phyloP scores from a whole-genome alignment of 352 stramenopile genomes.

The Pilasporangium apinafurcum region DNA sequence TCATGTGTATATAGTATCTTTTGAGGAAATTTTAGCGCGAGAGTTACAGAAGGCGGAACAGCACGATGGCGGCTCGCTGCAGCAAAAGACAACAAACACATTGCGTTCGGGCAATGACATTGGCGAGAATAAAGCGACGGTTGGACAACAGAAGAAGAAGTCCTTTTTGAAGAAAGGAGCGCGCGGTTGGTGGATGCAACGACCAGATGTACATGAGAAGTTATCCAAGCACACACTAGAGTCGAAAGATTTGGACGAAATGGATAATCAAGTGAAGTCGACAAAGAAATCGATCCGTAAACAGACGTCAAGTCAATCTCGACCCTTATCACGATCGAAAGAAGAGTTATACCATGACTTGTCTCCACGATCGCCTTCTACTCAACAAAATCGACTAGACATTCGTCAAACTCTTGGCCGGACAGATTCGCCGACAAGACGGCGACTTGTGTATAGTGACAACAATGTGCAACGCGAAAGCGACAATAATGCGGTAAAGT shows the following conservation, averaged over 20 bases:
- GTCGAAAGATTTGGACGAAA: conserved; percentile 32
- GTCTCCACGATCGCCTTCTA: too few relatives aligned
- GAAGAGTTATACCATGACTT: too few relatives aligned
- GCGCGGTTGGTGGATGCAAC: conserved; percentile 83
- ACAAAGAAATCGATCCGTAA: conserved; percentile 6
- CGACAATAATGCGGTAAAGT: too few relatives aligned
- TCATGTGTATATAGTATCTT: conserved; percentile 26
- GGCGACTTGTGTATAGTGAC: neutral
- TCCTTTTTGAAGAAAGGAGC: conserved; percentile 69
- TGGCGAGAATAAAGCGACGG: neutral
- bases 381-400: too few relatives aligned
- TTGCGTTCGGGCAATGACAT: neutral
- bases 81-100: neutral
- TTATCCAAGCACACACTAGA: conserved; percentile 52
- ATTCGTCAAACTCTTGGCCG: too few relatives aligned
- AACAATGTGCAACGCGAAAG: neutral
- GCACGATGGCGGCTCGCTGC: neutral
- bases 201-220: conserved; percentile 38
- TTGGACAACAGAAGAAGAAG: conserved; percentile 34
- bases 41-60: conserved; percentile 41
- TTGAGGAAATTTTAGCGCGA: conserved; percentile 61
- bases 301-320: conserved; percentile 11
- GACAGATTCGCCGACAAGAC: too few relatives aligned
- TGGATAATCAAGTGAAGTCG: conserved; percentile 3
- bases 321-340: neutral